phyloP scores from a whole-genome alignment of 202 grass and related monocot species.

The Saccharum hybrid region DNA sequence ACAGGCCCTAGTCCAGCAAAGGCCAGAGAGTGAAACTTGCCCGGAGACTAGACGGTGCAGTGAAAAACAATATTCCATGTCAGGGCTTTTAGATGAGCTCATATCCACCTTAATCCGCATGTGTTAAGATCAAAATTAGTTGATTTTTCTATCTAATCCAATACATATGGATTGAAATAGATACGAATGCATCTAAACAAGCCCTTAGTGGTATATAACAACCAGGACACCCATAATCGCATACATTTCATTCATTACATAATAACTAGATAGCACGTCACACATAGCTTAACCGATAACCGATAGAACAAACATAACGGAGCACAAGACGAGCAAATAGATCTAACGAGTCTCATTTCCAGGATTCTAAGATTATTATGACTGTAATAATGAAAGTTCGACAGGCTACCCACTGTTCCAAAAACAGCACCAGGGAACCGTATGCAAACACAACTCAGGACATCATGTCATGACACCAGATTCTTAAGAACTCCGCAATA shows the following conservation, averaged over 20 bases:
- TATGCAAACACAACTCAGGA: slow-evolving; percentile 30
- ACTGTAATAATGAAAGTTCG: slow-evolving; percentile 36
- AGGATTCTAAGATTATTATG: slow-evolving; percentile 42
- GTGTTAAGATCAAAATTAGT: no score
- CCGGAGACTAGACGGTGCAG: no score
- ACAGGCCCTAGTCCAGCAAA: no score
- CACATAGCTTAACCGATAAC: not conserved
- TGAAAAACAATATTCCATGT: no score
- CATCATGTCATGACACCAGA: slow-evolving; percentile 26
- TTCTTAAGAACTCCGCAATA: slow-evolving; percentile 35
- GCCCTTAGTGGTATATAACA: no score
- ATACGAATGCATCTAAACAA: no score
- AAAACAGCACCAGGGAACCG: slow-evolving; percentile 40
- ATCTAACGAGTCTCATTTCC: slow-evolving; percentile 24
- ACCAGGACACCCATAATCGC: no score
- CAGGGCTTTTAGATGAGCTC: no score
- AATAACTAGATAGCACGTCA: not conserved
- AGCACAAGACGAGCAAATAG: not conserved
- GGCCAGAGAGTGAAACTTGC: no score
- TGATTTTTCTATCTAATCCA: no score
- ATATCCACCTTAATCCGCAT: no score
- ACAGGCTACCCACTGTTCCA: slow-evolving; percentile 37
- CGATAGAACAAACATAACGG: not conserved
- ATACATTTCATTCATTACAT: not conserved
- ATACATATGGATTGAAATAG: no score